phyloP scores from a whole-genome alignment of 768 basidiomycete species.

The Mycena olivaceomarginata region DNA sequence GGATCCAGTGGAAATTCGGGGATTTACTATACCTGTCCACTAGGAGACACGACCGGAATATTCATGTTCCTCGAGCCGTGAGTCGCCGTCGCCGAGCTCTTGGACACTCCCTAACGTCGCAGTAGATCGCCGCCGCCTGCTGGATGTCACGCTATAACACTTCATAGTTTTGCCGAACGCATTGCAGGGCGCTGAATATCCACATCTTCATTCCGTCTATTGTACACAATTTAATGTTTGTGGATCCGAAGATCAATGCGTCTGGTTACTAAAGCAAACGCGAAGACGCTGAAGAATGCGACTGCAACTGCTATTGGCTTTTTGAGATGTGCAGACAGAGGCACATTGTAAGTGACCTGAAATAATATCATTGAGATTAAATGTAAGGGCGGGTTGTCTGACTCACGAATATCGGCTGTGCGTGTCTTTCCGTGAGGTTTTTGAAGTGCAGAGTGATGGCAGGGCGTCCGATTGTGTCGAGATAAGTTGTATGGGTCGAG shows the following conservation, averaged over 20 bases:
- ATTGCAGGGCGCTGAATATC: conserved; percentile 39
- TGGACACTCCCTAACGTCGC: conserved; percentile 3
- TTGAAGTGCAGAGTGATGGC: conserved; percentile 83
- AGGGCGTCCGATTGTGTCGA: conserved; percentile 94
- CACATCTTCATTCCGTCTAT: conserved; percentile 45
- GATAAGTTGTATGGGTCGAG: conserved; percentile 89
- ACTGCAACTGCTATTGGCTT: conserved; percentile 89
- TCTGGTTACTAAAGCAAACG: conserved; percentile 63
- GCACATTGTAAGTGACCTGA: conserved; percentile 93
- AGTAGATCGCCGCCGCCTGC: conserved; percentile 58
- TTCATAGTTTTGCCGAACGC: conserved; percentile 62
- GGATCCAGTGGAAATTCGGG: conserved; percentile 63
- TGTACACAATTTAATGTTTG: conserved; percentile 61
- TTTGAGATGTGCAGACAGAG: conserved; percentile 86
- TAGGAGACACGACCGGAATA: conserved; percentile 61
- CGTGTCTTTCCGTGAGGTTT: conserved; percentile 87
- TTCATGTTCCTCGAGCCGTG: conserved; percentile 70
- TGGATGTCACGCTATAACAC: conserved; percentile 64
- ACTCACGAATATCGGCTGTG: conserved; percentile 88
- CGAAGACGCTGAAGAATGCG: conserved; percentile 83
- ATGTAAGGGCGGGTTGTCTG: not conserved
- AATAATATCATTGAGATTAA: conserved; percentile 6
- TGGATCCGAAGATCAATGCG: conserved; percentile 70
- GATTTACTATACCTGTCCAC: conserved; percentile 65
- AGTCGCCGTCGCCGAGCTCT: conserved; percentile 47